These are phyloP conservation scores for Phragmites australis DNA, from an alignment of 176 grass and related monocot genomes.

Conservation along the genomic window DNA sequence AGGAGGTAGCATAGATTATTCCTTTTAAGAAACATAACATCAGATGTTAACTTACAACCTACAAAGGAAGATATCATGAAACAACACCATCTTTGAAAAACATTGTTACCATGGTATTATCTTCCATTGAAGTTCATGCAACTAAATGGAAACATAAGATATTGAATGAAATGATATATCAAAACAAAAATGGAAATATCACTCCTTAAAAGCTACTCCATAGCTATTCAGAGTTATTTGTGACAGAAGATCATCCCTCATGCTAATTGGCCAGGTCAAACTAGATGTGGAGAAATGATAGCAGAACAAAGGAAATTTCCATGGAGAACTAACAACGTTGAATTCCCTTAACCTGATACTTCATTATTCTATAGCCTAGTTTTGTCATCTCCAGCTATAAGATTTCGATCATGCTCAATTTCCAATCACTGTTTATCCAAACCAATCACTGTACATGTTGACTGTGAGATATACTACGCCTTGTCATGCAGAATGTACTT, in stretches of 20 bases:
- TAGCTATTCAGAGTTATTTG: not conserved
- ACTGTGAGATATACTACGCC: not conserved
- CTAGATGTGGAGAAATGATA: not conserved
- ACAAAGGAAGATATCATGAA: not conserved
- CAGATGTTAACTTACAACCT: not conserved
- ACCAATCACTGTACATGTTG: not conserved
- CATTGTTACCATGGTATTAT: not conserved
- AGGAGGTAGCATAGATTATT: not conserved
- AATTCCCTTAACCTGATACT: not conserved
- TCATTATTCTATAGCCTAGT: not conserved
- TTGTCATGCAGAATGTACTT: not conserved
- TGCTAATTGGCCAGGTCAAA: not conserved
- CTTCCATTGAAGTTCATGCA: conserved; percentile 2
- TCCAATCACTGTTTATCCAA: not conserved
- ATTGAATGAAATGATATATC: not conserved
- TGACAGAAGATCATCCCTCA: not conserved
- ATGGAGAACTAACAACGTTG: not conserved
- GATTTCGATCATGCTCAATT: not conserved
- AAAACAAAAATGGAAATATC: not conserved
- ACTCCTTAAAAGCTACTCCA: not conserved
- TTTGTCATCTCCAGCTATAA: not conserved
- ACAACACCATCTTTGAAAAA: not conserved
- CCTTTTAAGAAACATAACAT: not conserved
- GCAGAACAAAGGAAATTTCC: not conserved
- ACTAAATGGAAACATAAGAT: not conserved